A percentile compares a stretch with the other conserved stretches of the same genome.
phyloP scores from a whole-genome alignment of 2,329 filamentous ascomycete genomes.

The Mycosphaerella arachidis region DNA sequence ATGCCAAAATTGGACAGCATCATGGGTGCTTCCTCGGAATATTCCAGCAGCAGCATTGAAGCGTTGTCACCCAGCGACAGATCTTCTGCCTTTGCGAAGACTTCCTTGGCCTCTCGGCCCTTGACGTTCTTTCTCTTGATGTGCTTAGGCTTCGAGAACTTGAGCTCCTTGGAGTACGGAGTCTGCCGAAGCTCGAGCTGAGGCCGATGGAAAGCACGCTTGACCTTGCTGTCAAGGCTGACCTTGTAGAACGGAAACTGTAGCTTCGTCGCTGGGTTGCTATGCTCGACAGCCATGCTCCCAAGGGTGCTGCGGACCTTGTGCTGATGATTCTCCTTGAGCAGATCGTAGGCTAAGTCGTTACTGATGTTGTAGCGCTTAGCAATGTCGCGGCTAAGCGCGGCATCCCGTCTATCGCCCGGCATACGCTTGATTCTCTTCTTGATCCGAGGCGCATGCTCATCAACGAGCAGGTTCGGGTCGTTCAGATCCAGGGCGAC shows the following conservation, averaged over 20 bases:
- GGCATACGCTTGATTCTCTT: constrained; percentile 44
- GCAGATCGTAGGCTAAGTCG: constrained; percentile 87
- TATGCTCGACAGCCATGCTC: constrained; percentile 90
- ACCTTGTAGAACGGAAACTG: constrained; percentile 97
- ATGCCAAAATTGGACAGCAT: constrained; percentile 96
- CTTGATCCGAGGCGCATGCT: constrained; percentile 62
- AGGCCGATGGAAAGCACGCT: constrained; percentile 81
- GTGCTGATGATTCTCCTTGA: constrained; percentile 95
- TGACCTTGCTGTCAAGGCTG: constrained; percentile 65
- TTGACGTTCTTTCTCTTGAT: constrained; percentile 80
- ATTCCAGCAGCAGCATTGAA: constrained; percentile 82
- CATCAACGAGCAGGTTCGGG: constrained; percentile 77
- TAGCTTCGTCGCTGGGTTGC: constrained; percentile 81
- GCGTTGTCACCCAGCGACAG: constrained; percentile 81
- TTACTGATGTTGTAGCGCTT: constrained; percentile 94
- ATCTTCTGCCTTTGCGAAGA: constrained; percentile 76
- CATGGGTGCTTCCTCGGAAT: constrained; percentile 87
- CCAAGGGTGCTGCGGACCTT: constrained; percentile 91
- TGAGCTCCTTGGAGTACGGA: constrained; percentile 59
- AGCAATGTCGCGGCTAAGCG: constrained; percentile 66
- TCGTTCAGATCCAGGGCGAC: constrained; percentile 85
- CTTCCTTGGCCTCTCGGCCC: constrained; percentile 69
- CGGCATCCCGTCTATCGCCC: constrained; percentile 62
- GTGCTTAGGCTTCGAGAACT: constrained; percentile 66
- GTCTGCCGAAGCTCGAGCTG: constrained; percentile 60